Evolutionary conservation across 2,329 filamentous ascomycete genomes (phyloP), one percentile per base, ranked within the genome.

Genomic region (Juglanconis sp.): DNA sequence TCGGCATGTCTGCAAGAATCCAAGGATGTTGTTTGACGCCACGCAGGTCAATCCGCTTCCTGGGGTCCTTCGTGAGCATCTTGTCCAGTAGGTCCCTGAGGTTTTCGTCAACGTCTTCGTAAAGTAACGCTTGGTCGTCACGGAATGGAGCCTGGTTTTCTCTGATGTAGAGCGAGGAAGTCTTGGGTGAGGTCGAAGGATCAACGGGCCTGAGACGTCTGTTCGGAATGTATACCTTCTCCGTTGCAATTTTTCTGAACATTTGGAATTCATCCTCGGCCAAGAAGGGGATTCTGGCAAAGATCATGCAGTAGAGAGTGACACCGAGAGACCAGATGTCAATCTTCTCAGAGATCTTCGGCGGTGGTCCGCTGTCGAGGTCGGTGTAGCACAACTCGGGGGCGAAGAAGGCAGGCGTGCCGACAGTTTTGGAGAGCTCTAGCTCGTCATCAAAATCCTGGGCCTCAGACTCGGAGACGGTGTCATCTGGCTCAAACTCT

Each of bases 311-410:
- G 75, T 97, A 99, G 2, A 99, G 83, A 0, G 95, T 99, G 24
- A 99, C 92, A 30, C 95, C 95, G 30, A 99, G 81, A 10, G 95
- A 96, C 95, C 95, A 99, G 15, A 99, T 88, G 70, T 99, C 95
- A 66, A 99, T 96, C 68, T 96, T 91, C 68, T 92, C 91, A 4
- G 92, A 96, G 46, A 99, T 87, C 76, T 82, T 94, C 65, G 83
- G 92, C 68, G 83, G 89, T 69, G 82, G 86, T 67, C 35, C 52
- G 38, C 75, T 81, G 63, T 86, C 87, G 31, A 87, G 75, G 64
- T 95, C 92, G 1, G 91, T 96, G 72, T 93, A 95, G 76, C 95
- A 99, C 42, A 99, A 82, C 73, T 99, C 95, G 4, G 95, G 95
- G 1, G 95, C 95, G 71, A 97, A 99, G 76, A 99, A 99, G 1